Percentiles rank a stretch among this genome's conserved stretches.
Evolutionary conservation across 2,329 filamentous ascomycete genomes (phyloP).

Genomic region (Aureobasidium sp.): DNA sequence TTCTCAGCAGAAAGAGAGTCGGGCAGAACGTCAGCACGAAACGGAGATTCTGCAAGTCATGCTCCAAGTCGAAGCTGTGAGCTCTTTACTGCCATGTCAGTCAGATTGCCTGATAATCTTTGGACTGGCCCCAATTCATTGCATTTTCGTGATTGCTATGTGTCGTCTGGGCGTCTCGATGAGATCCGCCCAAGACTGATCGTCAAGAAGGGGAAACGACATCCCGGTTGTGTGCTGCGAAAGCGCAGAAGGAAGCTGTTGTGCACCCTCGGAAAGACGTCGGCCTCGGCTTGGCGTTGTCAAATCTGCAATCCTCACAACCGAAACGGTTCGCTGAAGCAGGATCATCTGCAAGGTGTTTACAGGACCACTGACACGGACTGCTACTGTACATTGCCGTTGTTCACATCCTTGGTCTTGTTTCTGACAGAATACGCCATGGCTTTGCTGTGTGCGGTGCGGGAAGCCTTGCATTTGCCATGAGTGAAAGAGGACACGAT

Average conservation of each 20-base stretch:
- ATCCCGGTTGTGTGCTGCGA: constrained; percentile 8
- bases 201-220: background rate
- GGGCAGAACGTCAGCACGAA: background rate
- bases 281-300: constrained; percentile 1
- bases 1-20: background rate
- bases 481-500: background rate
- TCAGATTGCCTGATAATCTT: background rate
- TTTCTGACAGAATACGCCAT: background rate
- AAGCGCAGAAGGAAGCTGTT: background rate
- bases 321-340: background rate
- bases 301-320: constrained; percentile 1
- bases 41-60: background rate
- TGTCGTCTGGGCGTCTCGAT: background rate
- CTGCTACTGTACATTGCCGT: background rate
- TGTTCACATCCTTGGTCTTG: background rate
- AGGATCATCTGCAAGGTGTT: constrained; percentile 9
- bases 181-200: background rate
- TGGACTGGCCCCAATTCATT: background rate
- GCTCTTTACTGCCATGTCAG: background rate
- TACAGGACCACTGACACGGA: background rate
- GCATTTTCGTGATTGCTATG: background rate
- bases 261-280: constrained; percentile 5
- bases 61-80: background rate
- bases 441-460: background rate
- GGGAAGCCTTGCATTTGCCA: background rate